A percentile compares a stretch with the other conserved stretches of the same genome.
phyloP scores from a whole-genome alignment of 768 basidiomycete genomes.

The Hortiboletus flavorubellus region DNA sequence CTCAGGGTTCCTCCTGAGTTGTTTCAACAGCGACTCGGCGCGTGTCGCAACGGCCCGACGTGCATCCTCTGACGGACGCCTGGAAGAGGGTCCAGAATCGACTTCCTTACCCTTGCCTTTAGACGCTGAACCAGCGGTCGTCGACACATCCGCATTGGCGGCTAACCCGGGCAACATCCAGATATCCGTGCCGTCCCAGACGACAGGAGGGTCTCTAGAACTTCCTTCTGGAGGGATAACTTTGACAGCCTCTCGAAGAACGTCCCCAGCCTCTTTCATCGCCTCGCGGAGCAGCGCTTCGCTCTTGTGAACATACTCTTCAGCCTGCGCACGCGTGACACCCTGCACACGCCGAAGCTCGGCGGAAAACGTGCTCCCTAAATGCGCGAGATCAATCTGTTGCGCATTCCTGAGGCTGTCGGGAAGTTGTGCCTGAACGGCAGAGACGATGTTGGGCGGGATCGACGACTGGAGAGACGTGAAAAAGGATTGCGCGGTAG shows the following conservation, averaged over 20 bases:
- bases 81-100: constrained; percentile 25
- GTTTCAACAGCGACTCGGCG: constrained; percentile 71
- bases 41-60: constrained; percentile 64
- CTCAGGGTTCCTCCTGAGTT: constrained; percentile 69
- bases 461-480: constrained; percentile 70
- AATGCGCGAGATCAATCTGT: constrained; percentile 63
- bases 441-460: constrained; percentile 68
- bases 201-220: constrained; percentile 31
- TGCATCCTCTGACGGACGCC: constrained; percentile 35
- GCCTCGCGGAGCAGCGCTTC: constrained; percentile 63
- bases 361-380: constrained; percentile 57
- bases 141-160: constrained; percentile 18
- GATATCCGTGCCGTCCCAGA: constrained; percentile 87
- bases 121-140: not conserved
- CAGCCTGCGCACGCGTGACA: constrained; percentile 70
- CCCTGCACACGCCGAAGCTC: constrained; percentile 77
- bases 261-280: constrained; percentile 77
- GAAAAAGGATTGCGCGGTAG: constrained; percentile 48
- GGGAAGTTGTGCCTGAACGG: constrained; percentile 65
- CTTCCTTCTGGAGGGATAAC: constrained; percentile 78
- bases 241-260: constrained; percentile 85
- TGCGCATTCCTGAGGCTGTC: constrained; percentile 62
- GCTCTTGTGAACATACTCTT: constrained; percentile 80
- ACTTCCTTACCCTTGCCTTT: constrained; percentile 40
- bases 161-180: constrained; percentile 63